Evolutionary conservation across 768 basidiomycete genomes (phyloP).

Genomic region (Favolaschia claudopus): DNA sequence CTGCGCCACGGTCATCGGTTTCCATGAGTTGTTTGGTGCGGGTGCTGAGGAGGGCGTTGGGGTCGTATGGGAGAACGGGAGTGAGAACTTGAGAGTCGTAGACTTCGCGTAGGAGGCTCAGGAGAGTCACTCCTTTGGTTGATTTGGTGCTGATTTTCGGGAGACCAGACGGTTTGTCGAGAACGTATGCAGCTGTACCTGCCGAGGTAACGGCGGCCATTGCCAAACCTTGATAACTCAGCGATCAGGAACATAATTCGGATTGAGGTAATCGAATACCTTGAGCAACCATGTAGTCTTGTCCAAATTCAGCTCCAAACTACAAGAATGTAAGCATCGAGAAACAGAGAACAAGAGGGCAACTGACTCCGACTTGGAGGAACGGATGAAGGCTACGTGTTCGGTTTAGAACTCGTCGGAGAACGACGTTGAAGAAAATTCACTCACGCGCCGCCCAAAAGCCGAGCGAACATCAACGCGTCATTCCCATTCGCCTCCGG

Average conservation of each 20-base stretch:
- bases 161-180: constrained; percentile 7
- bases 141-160: neutral
- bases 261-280: neutral
- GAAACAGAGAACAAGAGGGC: neutral
- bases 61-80: constrained; percentile 62
- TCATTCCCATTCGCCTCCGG: constrained; percentile 25
- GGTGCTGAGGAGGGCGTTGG: constrained; percentile 35
- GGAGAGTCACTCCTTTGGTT: constrained; percentile 45
- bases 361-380: constrained; percentile 20
- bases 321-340: neutral
- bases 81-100: constrained; percentile 58
- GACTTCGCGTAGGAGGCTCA: constrained; percentile 57
- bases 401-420: neutral
- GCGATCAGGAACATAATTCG: neutral
- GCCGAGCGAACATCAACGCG: constrained; percentile 13
- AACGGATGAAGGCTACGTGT: constrained; percentile 15
- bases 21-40: constrained; percentile 36
- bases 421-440: neutral
- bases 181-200: neutral
- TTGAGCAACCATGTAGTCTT: constrained; percentile 19
- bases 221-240: constrained; percentile 4
- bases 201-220: constrained; percentile 8
- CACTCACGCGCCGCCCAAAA: constrained; percentile 20
- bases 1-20: constrained; percentile 38
- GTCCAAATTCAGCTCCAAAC: constrained; percentile 23